Percentiles rank a stretch among this genome's conserved stretches.
phyloP scores from a whole-genome alignment of 2,329 filamentous ascomycete species.

The Sclerotinia sclerotiorum region DNA sequence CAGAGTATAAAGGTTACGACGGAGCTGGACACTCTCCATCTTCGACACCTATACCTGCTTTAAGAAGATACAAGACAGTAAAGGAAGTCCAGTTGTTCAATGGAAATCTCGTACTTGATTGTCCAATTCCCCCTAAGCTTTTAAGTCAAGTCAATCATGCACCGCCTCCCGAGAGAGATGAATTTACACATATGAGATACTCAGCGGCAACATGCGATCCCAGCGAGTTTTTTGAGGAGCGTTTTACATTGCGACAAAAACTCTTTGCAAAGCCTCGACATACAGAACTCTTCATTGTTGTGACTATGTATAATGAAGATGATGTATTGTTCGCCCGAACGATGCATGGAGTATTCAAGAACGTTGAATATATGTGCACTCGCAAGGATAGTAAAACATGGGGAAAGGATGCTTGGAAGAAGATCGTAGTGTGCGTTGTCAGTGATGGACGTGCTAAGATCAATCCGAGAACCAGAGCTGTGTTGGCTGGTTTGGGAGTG shows the following conservation, averaged over 20 bases:
- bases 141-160: conserved; percentile 54
- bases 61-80: conserved; percentile 95
- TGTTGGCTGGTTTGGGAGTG: conserved; percentile 91
- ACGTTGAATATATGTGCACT: conserved; percentile 94
- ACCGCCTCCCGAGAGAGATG: conserved; percentile 72
- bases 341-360: conserved; percentile 98
- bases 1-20: conserved; percentile 49
- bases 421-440: conserved; percentile 97
- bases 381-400: conserved; percentile 90
- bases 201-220: conserved; percentile 94
- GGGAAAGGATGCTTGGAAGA: conserved; percentile 97
- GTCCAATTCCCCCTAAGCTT: conserved; percentile 85
- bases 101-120: conserved; percentile 95
- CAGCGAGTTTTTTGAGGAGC: conserved; percentile 83
- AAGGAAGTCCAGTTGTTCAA: conserved; percentile 98
- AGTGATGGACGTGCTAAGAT: conserved; percentile 93
- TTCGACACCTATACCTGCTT: conserved; percentile 56
- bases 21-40: conserved; percentile 45
- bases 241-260: conserved; percentile 90
- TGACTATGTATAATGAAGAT: conserved; percentile 99
- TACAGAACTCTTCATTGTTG: conserved; percentile 92
- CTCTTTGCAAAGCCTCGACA: conserved; percentile 81
- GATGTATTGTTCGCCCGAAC: conserved; percentile 95
- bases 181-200: conserved; percentile 90
- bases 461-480: conserved; percentile 89